A percentile compares a stretch with the other conserved stretches of the same genome.
Evolutionary conservation across 192 early-diverging fungal species (phyloP).

Genomic region (Pilaira anomala): DNA sequence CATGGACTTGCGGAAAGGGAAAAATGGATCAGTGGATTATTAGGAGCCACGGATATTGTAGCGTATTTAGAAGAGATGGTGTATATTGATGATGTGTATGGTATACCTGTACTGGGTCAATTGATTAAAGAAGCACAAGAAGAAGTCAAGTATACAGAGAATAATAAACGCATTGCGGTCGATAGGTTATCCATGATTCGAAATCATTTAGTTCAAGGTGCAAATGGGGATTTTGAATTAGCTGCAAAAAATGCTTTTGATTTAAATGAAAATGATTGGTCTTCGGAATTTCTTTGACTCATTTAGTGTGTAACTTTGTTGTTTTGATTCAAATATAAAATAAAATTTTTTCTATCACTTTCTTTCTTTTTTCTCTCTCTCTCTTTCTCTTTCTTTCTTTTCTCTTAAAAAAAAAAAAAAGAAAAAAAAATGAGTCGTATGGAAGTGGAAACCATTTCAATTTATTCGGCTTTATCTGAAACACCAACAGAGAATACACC

Average conservation of each 20-base stretch:
- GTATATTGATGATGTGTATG: conserved; percentile 43
- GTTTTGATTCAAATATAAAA: background rate
- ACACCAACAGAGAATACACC: conserved; percentile 4
- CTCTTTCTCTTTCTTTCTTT: background rate
- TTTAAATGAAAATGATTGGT: conserved; percentile 20
- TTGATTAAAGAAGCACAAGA: conserved; percentile 35
- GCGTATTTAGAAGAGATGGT: conserved; percentile 30
- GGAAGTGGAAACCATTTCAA: conserved; percentile 5
- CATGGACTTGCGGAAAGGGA: conserved; percentile 5
- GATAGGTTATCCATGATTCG: conserved; percentile 40
- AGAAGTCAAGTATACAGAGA: conserved; percentile 16
- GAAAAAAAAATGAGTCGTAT: background rate
- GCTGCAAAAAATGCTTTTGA: conserved; percentile 12
- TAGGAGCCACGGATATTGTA: conserved; percentile 23
- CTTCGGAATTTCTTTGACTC: background rate
- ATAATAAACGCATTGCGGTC: conserved; percentile 15
- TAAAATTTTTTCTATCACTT: background rate
- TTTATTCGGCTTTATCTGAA: conserved; percentile 1
- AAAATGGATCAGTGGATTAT: background rate
- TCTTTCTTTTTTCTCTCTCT: background rate
- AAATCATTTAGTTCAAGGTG: conserved; percentile 19
- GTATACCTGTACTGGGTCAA: conserved; percentile 26
- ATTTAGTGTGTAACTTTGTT: background rate
- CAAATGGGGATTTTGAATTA: conserved; percentile 7
- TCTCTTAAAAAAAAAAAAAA: background rate